Percentiles rank a stretch among this genome's conserved stretches.
These are phyloP conservation scores for Jatropha podagrica DNA, from an alignment of 441 rosid species.

Conservation along the genomic window DNA sequence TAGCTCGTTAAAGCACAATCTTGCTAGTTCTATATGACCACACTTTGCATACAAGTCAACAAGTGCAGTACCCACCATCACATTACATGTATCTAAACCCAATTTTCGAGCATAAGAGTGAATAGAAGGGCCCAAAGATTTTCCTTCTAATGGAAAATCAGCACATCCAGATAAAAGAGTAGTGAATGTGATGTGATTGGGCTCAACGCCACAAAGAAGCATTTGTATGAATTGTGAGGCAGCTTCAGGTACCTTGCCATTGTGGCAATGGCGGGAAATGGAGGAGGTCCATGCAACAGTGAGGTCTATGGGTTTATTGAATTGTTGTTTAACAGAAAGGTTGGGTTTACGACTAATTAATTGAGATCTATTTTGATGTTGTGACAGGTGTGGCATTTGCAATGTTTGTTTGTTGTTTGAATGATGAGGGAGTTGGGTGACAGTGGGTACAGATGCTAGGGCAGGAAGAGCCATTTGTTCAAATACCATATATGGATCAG, in stretches of 20 bases:
- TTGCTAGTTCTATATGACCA: constrained; percentile 43
- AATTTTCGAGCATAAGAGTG: constrained; percentile 65
- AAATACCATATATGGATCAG: background rate
- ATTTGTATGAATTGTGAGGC: constrained; percentile 50
- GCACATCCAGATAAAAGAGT: constrained; percentile 57
- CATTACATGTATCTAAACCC: constrained; percentile 51
- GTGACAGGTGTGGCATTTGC: background rate
- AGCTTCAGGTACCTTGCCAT: constrained; percentile 54
- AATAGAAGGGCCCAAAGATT: constrained; percentile 45
- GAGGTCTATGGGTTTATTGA: constrained; percentile 24
- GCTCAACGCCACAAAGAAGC: constrained; percentile 53
- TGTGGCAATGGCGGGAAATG: constrained; percentile 57
- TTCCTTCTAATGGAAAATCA: constrained; percentile 35
- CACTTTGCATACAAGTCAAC: constrained; percentile 64
- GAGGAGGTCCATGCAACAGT: constrained; percentile 67
- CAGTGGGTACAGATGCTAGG: constrained; percentile 17
- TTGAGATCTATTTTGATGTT: constrained; percentile 13
- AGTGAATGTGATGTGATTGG: constrained; percentile 63
- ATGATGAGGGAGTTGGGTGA: constrained; percentile 21
- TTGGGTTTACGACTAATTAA: constrained; percentile 12
- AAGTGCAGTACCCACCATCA: constrained; percentile 75
- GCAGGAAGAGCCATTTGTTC: constrained; percentile 36
- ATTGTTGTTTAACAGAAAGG: constrained; percentile 19
- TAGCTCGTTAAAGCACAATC: constrained; percentile 44
- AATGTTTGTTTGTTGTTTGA: constrained; percentile 2